Conservation (phyloP, 139 green algal genomes). For the Trebouxia sp. region DNA sequence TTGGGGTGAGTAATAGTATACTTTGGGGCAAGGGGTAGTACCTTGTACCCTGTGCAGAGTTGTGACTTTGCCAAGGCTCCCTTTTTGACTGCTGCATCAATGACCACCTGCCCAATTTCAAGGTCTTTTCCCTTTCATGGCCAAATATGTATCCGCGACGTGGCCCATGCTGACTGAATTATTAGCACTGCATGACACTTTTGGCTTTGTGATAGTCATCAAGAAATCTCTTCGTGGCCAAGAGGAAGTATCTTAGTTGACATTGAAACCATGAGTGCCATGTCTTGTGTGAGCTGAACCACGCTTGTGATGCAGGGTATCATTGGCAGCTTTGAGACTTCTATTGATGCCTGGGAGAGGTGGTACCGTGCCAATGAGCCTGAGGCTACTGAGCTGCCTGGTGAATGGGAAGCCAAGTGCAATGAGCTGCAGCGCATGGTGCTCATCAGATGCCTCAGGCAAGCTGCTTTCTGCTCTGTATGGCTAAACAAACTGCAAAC, state of each 20-base stretch:
- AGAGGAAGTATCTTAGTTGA: no score
- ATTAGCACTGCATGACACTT: no score
- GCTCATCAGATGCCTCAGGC: conserved; percentile 49
- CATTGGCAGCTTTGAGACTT: conserved; percentile 41
- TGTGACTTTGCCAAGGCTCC: background rate
- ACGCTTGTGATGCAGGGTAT: conserved; percentile 21
- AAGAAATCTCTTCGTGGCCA: no score
- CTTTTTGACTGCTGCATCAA: background rate
- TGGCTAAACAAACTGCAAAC: no score
- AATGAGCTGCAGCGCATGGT: conserved; percentile 84
- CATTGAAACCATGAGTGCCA: no score
- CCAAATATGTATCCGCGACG: no score
- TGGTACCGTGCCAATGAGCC: conserved; percentile 66
- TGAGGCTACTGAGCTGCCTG: conserved; percentile 73
- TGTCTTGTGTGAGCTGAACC: no score
- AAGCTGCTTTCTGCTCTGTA: background rate
- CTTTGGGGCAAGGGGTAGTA: background rate
- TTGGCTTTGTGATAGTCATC: no score
- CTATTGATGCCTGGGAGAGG: conserved; percentile 48
- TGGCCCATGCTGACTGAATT: no score
- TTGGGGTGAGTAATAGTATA: background rate
- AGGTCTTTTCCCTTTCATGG: conserved; percentile 58
- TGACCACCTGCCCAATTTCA: conserved; percentile 69
- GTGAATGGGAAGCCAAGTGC: conserved; percentile 82
- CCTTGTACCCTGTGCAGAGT: background rate